phyloP scores from a whole-genome alignment of 371 early-diverging fungal species.

The Mortierella sp. region DNA sequence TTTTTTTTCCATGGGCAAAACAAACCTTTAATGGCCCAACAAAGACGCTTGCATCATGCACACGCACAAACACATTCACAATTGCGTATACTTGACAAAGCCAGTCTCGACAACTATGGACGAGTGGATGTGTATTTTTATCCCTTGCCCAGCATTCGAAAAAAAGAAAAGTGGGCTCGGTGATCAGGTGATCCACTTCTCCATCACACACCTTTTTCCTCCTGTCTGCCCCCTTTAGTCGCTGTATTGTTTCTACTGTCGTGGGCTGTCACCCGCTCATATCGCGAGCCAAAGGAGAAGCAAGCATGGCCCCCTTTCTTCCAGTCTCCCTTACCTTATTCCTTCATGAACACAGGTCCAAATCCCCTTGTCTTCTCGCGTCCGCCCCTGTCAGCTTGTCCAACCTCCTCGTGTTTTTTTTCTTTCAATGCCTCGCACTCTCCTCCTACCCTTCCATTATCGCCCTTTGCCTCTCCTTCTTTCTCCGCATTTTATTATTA shows the following conservation, averaged over 20 bases:
- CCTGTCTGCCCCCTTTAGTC: neutral
- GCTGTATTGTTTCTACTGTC: neutral
- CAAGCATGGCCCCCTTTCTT: neutral
- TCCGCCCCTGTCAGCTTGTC: constrained; percentile 3
- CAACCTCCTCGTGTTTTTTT: neutral
- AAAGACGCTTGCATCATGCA: neutral
- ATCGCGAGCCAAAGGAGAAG: neutral
- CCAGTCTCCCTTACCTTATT: neutral
- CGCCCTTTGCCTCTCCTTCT: neutral
- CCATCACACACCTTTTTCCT: neutral
- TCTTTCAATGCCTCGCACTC: neutral
- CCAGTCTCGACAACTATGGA: neutral
- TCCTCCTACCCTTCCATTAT: neutral
- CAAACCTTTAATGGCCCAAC: neutral
- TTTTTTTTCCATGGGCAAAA: neutral
- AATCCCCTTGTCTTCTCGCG: neutral
- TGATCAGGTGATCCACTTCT: constrained; percentile 5
- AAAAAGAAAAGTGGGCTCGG: neutral
- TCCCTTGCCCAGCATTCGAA: neutral
- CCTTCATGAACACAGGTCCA: neutral
- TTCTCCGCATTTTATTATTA: constrained; percentile 10
- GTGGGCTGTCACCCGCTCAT: neutral
- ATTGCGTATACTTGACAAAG: too few species aligned
- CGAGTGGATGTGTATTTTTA: neutral
- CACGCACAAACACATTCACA: neutral